Evolutionary conservation across 2,329 filamentous ascomycete species (phyloP), one percentile per base, ranked within the genome.

Genomic region (Sporothrix schenckii): DNA sequence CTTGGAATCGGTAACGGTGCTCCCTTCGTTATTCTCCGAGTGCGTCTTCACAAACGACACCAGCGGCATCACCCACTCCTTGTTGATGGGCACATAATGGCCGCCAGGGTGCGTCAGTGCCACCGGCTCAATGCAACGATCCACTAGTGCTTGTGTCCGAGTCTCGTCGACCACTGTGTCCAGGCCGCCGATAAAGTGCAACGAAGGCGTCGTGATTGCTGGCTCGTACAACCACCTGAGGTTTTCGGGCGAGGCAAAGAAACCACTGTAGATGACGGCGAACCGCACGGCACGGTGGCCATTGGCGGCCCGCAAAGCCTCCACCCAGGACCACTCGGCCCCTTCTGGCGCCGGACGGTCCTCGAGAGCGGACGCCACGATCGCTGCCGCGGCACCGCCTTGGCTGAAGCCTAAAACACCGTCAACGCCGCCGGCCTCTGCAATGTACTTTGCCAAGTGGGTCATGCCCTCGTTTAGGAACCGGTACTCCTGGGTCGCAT

Each of bases 121-220:
- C 77, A 83, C 60, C 0, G 84, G 83, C 41, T 83, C 84, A 39
- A 80, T 83, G 78, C 89, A 92, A 61, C 85, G 84, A 30, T 93
- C 88, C 2, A 91, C 84, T 71, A 97, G 80, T 27, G 83, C 86
- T 75, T 86, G 82, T 78, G 88, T 92, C 76, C 92, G 83, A 68
- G 80, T 80, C 82, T 97, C 94, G 44, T 93, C 92, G 0, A 98
- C 94, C 0, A 97, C 92, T 2, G 91, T 92, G 81, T 97, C 94
- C 75, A 97, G 82, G 69, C 88, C 90, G 0, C 94, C 94, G 34
- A 97, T 79, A 75, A 93, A 91, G 81, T 97, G 93, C 80, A 97
- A 78, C 73, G 91, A 88, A 0, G 92, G 92, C 72, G 94, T 97
- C 73, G 78, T 79, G 71, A 97, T 90, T 77, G 86, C 85, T 19